Conservation (phyloP, 768 basidiomycete species). For the Calocybe gangraenosa region DNA sequence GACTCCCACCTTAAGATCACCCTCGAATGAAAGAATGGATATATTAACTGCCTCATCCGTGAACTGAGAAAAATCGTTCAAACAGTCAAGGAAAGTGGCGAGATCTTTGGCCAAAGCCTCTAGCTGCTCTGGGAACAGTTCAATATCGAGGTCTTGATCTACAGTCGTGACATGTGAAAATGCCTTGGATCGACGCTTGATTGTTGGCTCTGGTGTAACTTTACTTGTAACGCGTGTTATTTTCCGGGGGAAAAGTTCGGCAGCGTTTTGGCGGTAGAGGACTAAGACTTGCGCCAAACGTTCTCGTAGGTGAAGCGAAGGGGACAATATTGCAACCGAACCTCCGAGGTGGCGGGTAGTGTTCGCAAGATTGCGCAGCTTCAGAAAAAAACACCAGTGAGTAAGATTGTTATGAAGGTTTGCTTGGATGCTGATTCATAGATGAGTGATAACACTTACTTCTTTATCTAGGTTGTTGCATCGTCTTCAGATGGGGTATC, state of each 20-base stretch:
- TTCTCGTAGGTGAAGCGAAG: constrained; percentile 66
- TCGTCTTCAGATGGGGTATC: constrained; percentile 24
- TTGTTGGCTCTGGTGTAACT: constrained; percentile 21
- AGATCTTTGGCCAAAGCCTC: constrained; percentile 59
- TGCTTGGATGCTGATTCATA: no score
- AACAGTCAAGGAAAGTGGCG: constrained; percentile 59
- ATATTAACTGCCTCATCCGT: constrained; percentile 68
- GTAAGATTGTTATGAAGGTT: no score
- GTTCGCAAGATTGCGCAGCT: constrained; percentile 75
- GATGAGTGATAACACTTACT: no score
- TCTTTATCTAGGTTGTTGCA: constrained; percentile 64
- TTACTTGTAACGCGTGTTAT: constrained; percentile 40
- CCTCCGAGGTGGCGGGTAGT: constrained; percentile 74
- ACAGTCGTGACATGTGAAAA: constrained; percentile 50
- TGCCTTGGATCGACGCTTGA: constrained; percentile 31
- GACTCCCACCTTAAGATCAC: constrained; percentile 56
- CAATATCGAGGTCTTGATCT: constrained; percentile 54
- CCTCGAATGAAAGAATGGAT: constrained; percentile 63
- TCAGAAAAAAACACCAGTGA: no score
- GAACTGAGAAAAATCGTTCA: constrained; percentile 80
- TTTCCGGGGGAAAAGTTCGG: constrained; percentile 72
- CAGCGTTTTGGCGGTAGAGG: constrained; percentile 72
- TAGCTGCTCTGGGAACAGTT: constrained; percentile 64
- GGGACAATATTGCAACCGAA: constrained; percentile 73
- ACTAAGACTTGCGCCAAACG: constrained; percentile 66